Evolutionary conservation across 2,329 filamentous ascomycete species (phyloP), one percentile per base, ranked within the genome.

Genomic region (Albophoma yamanashiensis): DNA sequence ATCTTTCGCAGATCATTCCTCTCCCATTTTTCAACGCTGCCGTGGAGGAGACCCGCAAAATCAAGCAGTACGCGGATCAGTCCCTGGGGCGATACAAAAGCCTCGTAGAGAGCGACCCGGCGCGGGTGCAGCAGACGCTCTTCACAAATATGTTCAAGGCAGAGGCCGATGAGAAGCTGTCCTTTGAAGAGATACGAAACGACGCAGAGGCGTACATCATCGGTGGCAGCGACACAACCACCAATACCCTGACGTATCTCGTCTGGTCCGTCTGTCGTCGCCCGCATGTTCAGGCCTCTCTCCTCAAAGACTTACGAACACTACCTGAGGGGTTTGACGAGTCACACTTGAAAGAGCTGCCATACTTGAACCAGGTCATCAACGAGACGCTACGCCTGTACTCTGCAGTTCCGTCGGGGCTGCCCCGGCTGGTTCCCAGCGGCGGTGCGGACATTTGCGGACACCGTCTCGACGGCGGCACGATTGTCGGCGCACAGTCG

Each of bases 161-260:
- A 7, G 63, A 70, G 31, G 70, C 73, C 34, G 67, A 69, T 4
- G 64, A 66, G 15, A 63, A 62, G 31, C 45, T 71, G 6, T 58
- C 61, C 3, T 62, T 62, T 9, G 31, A 64, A 0, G 52, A 64
- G 39, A 40, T 65, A 1, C 50, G 53, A 20, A 55, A 56, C 45
- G 59, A 63, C 62, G 78, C 78, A 0, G 67, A 70, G 4, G 65
- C 61, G 0, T 78, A 77, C 60, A 80, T 82, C 52, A 58, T 78
- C 3, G 80, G 78, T 0, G 80, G 79, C 0, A 78, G 73, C 27
- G 79, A 81, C 52, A 82, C 80, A 0, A 81, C 79, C 0, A 74
- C 79, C 0, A 70, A 74, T 5, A 78, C 78, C 0, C 60, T 82
- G 53, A 81, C 79, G 0, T 82, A 80, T 59, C 64, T 78, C 0